phyloP scores from a whole-genome alignment of 805 yeast genomes.

The Saccharomycopsis sp. region DNA sequence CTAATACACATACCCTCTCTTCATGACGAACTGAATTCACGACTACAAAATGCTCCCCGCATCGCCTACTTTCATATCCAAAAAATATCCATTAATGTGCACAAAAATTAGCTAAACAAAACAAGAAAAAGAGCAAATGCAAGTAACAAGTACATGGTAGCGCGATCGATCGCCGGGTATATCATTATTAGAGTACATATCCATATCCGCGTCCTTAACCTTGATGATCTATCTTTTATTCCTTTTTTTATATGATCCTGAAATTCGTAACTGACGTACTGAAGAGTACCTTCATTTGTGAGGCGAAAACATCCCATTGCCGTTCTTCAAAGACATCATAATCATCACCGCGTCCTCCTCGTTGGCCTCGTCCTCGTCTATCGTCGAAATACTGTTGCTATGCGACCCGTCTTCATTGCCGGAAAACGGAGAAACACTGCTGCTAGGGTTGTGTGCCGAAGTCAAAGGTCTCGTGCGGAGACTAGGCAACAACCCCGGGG shows the following conservation, averaged over 20 bases:
- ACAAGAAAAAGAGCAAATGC: no score
- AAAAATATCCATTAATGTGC: no score
- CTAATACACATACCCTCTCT: no score
- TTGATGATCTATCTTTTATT: no score
- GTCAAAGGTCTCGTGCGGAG: not conserved
- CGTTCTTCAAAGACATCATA: constrained; percentile 20
- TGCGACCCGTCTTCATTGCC: constrained; percentile 1
- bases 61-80: no score
- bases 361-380: constrained; percentile 7
- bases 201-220: no score
- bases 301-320: constrained; percentile 4
- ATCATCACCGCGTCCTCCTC: constrained; percentile 21
- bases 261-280: not conserved
- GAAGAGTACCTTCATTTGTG: not conserved
- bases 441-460: not conserved
- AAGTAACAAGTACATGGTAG: no score
- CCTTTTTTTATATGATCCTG: not conserved
- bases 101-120: no score
- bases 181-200: no score
- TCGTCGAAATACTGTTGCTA: not conserved
- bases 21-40: no score
- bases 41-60: no score
- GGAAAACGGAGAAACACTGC: not conserved
- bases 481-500: not conserved
- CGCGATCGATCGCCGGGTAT: no score